Conservation (phyloP, 768 basidiomycete genomes). For the Panellus pusillus region DNA sequence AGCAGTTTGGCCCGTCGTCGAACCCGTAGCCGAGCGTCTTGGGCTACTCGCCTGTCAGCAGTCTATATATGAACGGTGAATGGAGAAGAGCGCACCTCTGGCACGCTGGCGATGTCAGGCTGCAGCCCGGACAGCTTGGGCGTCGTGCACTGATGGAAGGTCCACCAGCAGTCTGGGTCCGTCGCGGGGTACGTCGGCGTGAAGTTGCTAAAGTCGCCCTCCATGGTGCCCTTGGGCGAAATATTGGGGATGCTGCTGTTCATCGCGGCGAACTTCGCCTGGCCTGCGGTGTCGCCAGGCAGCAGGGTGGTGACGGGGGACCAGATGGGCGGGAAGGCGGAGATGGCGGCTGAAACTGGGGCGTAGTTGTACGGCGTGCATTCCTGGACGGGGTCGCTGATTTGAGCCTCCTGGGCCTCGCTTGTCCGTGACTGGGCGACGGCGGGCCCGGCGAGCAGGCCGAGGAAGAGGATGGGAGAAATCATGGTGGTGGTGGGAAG, state of each 20-base stretch:
- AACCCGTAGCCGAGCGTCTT: constrained; percentile 57
- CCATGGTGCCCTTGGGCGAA: not conserved
- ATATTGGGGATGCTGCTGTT: not conserved
- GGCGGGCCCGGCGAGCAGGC: too few species aligned
- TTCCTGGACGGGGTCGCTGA: not conserved
- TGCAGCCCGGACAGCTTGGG: constrained; percentile 32
- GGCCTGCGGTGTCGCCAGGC: not conserved
- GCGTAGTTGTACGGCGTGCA: not conserved
- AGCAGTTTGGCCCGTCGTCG: constrained; percentile 66
- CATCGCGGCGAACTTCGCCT: not conserved
- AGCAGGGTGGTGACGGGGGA: not conserved
- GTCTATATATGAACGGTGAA: too few species aligned
- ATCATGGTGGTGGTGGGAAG: too few species aligned
- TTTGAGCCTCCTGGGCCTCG: too few species aligned
- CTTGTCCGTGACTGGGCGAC: too few species aligned
- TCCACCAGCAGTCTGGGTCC: constrained; percentile 39
- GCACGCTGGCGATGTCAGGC: constrained; percentile 27
- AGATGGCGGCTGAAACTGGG: not conserved
- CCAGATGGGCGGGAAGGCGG: not conserved
- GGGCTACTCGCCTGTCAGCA: constrained; percentile 35
- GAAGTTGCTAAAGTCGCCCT: not conserved
- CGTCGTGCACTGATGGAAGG: constrained; percentile 25
- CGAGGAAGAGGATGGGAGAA: too few species aligned
- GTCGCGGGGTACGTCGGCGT: constrained; percentile 23
- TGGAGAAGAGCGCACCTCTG: constrained; percentile 24